phyloP scores from a whole-genome alignment of 441 rosid species.

The Pelargonium citronellum region DNA sequence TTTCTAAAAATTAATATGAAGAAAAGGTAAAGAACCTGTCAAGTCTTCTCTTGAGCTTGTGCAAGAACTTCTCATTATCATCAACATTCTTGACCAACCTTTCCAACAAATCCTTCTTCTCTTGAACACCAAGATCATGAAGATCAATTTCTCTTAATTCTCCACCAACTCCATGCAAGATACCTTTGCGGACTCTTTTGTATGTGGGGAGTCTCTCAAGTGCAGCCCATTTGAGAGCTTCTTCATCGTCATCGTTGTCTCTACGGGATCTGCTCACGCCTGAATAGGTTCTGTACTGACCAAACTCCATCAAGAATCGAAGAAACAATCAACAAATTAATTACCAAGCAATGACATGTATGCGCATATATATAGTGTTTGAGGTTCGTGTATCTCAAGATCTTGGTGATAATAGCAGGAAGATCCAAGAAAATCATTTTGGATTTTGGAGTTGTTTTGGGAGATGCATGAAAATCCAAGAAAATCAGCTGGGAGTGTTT shows the following conservation, averaged over 20 bases:
- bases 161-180: slow-evolving; percentile 33
- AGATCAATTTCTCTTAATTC: slow-evolving; percentile 37
- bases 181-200: slow-evolving; percentile 52
- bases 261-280: background rate
- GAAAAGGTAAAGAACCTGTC: slow-evolving; percentile 34
- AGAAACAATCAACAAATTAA: too few species aligned
- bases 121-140: slow-evolving; percentile 40
- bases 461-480: background rate
- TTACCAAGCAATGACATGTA: too few species aligned
- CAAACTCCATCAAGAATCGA: background rate
- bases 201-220: slow-evolving; percentile 61
- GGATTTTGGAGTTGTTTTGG: background rate
- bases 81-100: slow-evolving; percentile 50
- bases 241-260: slow-evolving; percentile 49
- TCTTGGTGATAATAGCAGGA: background rate
- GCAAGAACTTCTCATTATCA: slow-evolving; percentile 53
- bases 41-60: slow-evolving; percentile 54
- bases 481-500: background rate
- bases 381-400: background rate
- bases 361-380: background rate
- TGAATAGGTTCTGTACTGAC: background rate
- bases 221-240: slow-evolving; percentile 64
- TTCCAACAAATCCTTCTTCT: slow-evolving; percentile 42
- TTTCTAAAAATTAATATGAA: too few species aligned
- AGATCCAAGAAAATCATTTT: background rate